Base-by-base conservation (phyloP, 257 asterid species). In the Euphrasia confusa region DNA sequence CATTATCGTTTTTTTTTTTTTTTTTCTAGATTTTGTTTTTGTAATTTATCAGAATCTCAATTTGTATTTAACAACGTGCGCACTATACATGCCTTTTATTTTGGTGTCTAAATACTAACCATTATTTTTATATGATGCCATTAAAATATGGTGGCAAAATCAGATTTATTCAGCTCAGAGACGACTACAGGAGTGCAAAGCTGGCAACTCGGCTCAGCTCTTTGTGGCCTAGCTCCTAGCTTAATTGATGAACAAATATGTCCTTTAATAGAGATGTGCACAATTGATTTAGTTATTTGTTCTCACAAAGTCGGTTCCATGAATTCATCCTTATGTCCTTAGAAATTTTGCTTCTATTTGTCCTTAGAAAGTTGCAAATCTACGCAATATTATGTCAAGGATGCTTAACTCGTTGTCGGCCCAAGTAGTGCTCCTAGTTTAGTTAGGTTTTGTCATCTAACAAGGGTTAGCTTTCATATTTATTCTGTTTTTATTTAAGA, bases 81-180 rank as follows among this genome's bases (percentile, higher is more conserved):
- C 52, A 3, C 14, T 4, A 45, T 44, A 12, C 17, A 13, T 45
- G 52, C 8, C 52, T 14, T 45, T 45, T n/a, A 45, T 5, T 45
- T 45, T 8, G 52, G 1, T 44, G 15, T 17, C 56, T 8, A 50
- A 12, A 49, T 17, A 17, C 28, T 50, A 8, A 18, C 11, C 6
- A 7, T 58, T 65, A 4, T 4, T 15, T 37, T 39, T 37, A 10
- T 27, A 57, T 32, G 39, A 72, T 50, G 13, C 59, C 7, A n/a
- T 65, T 63, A 59, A 28, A 32, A 63, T 58, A 62, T 54, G 61
- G 56, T 54, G 73, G 67, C 63, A 58, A 68, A 71, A 61, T 71
- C 96, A 93, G 99, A 95, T 93, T 93, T 78, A 89, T 93, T 72
- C 97, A 89, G 72, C 88, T 89, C 45, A 83, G 97, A 79, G 97